A percentile compares a stretch with the other conserved stretches of the same genome.
phyloP scores from a whole-genome alignment of 1,284 basidiomycete genomes.

The Trichosporon inkin region DNA sequence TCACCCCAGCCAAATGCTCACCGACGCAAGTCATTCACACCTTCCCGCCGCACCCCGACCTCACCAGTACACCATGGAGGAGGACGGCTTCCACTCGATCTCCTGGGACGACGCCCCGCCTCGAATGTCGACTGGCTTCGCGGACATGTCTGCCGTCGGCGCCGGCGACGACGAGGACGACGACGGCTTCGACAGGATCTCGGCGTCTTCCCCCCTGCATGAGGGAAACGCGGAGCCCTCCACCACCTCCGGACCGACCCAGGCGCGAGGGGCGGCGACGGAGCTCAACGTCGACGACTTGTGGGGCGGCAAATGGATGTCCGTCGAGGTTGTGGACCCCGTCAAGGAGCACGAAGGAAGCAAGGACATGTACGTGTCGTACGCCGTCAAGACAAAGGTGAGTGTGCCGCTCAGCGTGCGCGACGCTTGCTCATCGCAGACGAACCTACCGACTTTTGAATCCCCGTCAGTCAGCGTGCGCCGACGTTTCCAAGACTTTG shows the following conservation, averaged over 20 bases:
- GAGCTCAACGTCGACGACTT: slow-evolving; percentile 38
- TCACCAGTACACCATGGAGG: slow-evolving; percentile 30
- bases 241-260: slow-evolving; percentile 5
- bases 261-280: background rate
- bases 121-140: slow-evolving; percentile 17
- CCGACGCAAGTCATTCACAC: background rate
- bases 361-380: slow-evolving; percentile 94
- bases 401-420: slow-evolving; percentile 23
- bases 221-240: slow-evolving; percentile 14
- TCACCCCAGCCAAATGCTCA: background rate
- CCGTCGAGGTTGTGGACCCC: slow-evolving; percentile 81
- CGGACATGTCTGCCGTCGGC: slow-evolving; percentile 26
- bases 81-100: slow-evolving; percentile 48
- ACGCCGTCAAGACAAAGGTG: slow-evolving; percentile 85
- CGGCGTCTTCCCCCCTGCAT: slow-evolving; percentile 21
- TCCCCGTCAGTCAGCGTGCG: slow-evolving; percentile 65
- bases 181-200: slow-evolving; percentile 47
- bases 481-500: slow-evolving; percentile 94
- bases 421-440: slow-evolving; percentile 26
- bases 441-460: slow-evolving; percentile 42
- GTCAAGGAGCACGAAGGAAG: slow-evolving; percentile 93
- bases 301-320: slow-evolving; percentile 78
- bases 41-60: slow-evolving; percentile 9
- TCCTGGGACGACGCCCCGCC: slow-evolving; percentile 47
- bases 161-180: slow-evolving; percentile 28